Evolutionary conservation across 345 rosid genomes (phyloP), one percentile per base, ranked within the genome.

Genomic region (Hirschfeldia incana): DNA sequence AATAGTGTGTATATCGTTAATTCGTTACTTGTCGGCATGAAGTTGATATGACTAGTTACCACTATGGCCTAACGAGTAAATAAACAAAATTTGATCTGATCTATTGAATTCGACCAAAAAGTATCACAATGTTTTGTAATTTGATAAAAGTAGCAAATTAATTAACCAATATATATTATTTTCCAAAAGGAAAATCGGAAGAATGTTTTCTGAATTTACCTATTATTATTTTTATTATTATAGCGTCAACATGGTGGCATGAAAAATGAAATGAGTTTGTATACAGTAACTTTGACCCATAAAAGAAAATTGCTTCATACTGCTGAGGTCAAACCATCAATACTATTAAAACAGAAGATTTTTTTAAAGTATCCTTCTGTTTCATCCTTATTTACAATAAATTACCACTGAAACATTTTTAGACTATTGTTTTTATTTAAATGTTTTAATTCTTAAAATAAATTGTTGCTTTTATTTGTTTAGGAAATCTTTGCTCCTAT

Each of bases 21-120:
- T 74, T 80, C 75, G 70, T 74, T 74, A 55, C 37, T 62, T 79
- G 70, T 74, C 75, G 78, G 70, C 75, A 79, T 33, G 60, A 61
- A 16, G 65, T 67, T 44, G 33, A 74, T 21, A 73, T 61, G 42
- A 53, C 34, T 69, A 32, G 15, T 58, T 36, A 59, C 46, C 26
- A 32, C 4, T 29, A 33, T 8, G 59, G 59, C 16, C 30, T 49
- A 49, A 29, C n/a, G 70, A 69, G 8, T 17, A 51, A 68, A 69
- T 46, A 17, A 42, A 28, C 11, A 27, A 39, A 60, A 39, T 1
- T 15, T 8, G 1, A 70, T 69, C 17, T 70, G 55, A 60, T n/a
- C 29, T 13, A 61, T 26, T 36, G 6, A 33, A 63, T 44, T 44
- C 13, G 46, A 73, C 57, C 21, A 63, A 62, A 49, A 49, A 49